Evolutionary conservation across 2,329 filamentous ascomycete genomes (phyloP).

Genomic region (Claviceps monticola): DNA sequence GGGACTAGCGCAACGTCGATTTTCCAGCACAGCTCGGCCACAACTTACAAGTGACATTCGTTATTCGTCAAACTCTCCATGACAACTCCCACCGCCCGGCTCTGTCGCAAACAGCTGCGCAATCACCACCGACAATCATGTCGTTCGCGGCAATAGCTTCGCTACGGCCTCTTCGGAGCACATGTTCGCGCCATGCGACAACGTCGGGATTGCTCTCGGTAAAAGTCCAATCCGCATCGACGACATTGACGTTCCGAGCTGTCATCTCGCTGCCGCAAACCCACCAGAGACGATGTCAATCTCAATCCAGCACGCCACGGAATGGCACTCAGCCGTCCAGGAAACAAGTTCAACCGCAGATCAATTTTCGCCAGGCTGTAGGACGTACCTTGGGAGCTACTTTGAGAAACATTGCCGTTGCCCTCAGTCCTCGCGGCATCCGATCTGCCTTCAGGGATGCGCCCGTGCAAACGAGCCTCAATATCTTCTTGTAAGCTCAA

Average conservation of each 20-base stretch:
- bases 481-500: slow-evolving; percentile 17
- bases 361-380: slow-evolving; percentile 19
- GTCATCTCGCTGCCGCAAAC: slow-evolving; percentile 15
- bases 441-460: slow-evolving; percentile 20
- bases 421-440: slow-evolving; percentile 22
- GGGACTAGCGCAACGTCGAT: slow-evolving; percentile 3
- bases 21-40: neutral
- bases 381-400: slow-evolving; percentile 18
- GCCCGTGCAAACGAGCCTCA: slow-evolving; percentile 17
- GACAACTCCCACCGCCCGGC: neutral
- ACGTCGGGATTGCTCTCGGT: slow-evolving; percentile 19
- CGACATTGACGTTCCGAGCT: slow-evolving; percentile 16
- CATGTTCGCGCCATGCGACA: slow-evolving; percentile 16
- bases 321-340: slow-evolving; percentile 6
- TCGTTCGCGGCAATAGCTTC: slow-evolving; percentile 21
- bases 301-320: slow-evolving; percentile 13
- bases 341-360: slow-evolving; percentile 12
- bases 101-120: neutral
- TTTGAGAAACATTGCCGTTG: slow-evolving; percentile 20
- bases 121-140: slow-evolving; percentile 12
- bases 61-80: neutral
- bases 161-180: slow-evolving; percentile 18
- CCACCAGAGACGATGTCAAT: slow-evolving; percentile 16
- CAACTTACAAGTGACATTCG: neutral
- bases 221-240: slow-evolving; percentile 16